phyloP scores from a whole-genome alignment of 2,329 filamentous ascomycete species.

The Epichloe baconii region DNA sequence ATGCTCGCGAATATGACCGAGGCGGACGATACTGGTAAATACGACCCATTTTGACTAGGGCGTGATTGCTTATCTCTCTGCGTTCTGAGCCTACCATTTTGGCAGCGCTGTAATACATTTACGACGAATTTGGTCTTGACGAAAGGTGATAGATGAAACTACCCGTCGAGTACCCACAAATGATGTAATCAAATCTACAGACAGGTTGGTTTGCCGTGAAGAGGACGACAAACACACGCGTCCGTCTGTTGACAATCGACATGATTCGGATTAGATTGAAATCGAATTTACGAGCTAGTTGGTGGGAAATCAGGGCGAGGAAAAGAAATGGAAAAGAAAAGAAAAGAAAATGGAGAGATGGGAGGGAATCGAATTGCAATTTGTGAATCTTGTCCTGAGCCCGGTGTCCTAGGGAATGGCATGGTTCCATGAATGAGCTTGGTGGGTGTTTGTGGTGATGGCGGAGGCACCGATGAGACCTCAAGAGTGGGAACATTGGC shows the following conservation, averaged over 20 bases:
- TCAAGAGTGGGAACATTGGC: not conserved
- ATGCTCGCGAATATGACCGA: slow-evolving; percentile 36
- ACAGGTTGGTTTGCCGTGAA: not conserved
- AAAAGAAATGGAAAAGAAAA: not conserved
- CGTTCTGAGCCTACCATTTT: not conserved
- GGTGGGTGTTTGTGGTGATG: not conserved
- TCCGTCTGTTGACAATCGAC: not conserved
- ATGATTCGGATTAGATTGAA: not conserved
- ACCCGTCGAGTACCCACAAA: slow-evolving; percentile 2
- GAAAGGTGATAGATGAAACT: slow-evolving; percentile 20
- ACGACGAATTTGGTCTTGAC: slow-evolving; percentile 21
- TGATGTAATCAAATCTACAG: not conserved
- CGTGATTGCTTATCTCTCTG: not conserved
- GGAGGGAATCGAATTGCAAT: not conserved
- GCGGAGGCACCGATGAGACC: not conserved
- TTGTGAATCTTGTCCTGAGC: not conserved
- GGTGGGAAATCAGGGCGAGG: not conserved
- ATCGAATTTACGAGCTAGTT: not conserved
- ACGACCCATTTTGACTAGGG: slow-evolving; percentile 10
- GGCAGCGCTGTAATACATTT: not conserved
- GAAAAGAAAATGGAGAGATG: no score
- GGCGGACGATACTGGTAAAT: slow-evolving; percentile 39
- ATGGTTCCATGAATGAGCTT: not conserved
- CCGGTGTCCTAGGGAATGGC: not conserved
- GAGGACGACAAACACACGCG: not conserved